Base-by-base conservation (phyloP, 2,329 filamentous ascomycete genomes). In the Ascochyta pisi region DNA sequence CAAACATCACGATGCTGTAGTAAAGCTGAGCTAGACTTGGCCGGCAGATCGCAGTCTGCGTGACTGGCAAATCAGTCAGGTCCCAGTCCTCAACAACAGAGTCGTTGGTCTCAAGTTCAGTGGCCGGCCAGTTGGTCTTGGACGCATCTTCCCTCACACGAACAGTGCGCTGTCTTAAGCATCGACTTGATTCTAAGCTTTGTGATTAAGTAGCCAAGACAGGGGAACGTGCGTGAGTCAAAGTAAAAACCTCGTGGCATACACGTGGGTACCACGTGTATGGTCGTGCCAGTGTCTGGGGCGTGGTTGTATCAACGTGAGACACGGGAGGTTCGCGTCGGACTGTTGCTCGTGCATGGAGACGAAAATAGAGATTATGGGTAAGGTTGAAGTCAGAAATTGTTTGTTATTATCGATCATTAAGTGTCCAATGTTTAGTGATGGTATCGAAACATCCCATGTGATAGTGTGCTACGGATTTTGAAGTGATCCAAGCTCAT, bases 181-280 rank as follows among this genome's bases (percentile, higher is more conserved):
- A 35, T n/a, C 33, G 8, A 35, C 15, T 35, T 35, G 33, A 16
- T 7, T 9, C 15, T 3, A 9, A 16, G n/a, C n/a, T 35, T 8
- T 7, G 6, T 16, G n/a, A 9, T 7, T 9, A 10, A 15, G 22
- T 9, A 15, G n/a, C 8, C 34, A 23, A 50, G 27, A 41, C 45
- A 35, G 6, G 15, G 19, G 40, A 16, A 35, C 26, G 34, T 54
- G 39, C 22, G 6, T 29, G 4, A 16, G 19, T 44, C 34, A 29
- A 8, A n/a, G 5, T 29, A 23, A 3, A 5, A 4, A 12, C 9
- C 8, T 12, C 33, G 15, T 44, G 41, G 13, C n/a, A 23, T 44
- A 9, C 42, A 55, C 33, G 35, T 53, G 44, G 35, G 9, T 13
- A 22, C 43, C 48, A 48, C 44, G 43, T 44, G 26, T 22, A 3